phyloP scores from a whole-genome alignment of 495 filamentous ascomycete genomes.

The Daldinia loculata region DNA sequence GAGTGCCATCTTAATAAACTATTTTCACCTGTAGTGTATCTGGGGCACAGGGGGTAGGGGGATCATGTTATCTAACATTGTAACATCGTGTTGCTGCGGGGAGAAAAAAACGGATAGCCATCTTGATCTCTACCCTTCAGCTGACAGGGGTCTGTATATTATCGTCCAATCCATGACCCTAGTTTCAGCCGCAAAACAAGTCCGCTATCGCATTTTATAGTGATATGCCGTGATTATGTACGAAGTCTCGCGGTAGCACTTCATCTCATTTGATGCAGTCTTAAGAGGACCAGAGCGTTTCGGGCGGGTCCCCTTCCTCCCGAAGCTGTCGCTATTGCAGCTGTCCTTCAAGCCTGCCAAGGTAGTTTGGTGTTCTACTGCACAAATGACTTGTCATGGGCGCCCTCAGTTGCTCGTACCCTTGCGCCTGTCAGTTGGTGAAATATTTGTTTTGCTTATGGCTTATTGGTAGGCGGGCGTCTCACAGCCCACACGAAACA shows the following conservation, averaged over 20 bases:
- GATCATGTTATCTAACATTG: neutral
- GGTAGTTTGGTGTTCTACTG: neutral
- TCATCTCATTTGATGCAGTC: neutral
- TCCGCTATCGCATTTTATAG: neutral
- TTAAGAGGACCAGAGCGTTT: neutral
- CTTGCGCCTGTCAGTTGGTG: neutral
- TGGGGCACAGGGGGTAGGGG: no score
- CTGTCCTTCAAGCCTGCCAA: neutral
- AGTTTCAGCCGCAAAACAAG: constrained; percentile 25
- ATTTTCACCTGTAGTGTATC: no score
- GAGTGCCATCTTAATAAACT: no score
- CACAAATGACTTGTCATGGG: neutral
- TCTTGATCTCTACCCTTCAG: constrained; percentile 11
- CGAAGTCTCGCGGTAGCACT: neutral
- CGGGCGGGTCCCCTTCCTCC: neutral
- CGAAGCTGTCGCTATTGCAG: neutral
- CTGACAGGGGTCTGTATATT: constrained; percentile 17
- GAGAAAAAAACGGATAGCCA: neutral
- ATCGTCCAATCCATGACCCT: neutral
- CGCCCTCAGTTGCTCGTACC: neutral
- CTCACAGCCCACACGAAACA: no score
- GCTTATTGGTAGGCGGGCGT: neutral
- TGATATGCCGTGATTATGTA: neutral
- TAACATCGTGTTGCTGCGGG: constrained; percentile 26
- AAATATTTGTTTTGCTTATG: neutral